phyloP scores from a whole-genome alignment of 257 asterid species.

The Solanum rostratum region DNA sequence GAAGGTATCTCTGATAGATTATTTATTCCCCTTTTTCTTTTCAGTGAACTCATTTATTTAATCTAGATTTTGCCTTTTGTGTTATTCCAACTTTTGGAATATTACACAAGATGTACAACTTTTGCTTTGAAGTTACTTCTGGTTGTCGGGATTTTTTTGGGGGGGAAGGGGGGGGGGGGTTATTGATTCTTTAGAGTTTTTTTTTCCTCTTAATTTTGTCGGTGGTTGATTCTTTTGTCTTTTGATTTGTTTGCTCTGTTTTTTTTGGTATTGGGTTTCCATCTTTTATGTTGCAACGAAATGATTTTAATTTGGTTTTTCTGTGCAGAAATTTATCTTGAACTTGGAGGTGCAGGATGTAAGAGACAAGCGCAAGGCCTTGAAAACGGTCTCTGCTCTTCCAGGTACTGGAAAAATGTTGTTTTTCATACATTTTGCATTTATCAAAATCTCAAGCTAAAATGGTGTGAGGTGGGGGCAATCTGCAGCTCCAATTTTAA shows the following conservation, averaged over 20 bases:
- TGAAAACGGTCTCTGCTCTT: conserved; percentile 67
- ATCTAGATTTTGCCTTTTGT: background rate
- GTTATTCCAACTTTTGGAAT: background rate
- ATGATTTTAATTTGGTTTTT: background rate
- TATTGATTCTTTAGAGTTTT: background rate
- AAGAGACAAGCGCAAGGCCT: conserved; percentile 64
- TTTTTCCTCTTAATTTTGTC: background rate
- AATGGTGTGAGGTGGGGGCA: background rate
- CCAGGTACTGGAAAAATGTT: conserved; percentile 31
- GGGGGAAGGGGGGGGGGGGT: no score
- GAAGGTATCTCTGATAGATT: background rate
- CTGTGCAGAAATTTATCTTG: conserved; percentile 53
- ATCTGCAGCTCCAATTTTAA: background rate
- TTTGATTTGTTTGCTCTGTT: background rate
- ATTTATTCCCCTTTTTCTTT: background rate
- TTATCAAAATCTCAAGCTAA: background rate
- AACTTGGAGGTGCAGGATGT: conserved; percentile 55
- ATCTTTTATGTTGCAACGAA: background rate
- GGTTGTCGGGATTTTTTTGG: background rate
- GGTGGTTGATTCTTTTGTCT: background rate
- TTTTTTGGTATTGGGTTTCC: background rate
- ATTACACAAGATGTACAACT: background rate
- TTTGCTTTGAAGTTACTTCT: background rate
- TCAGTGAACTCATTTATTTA: background rate
- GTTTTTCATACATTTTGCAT: background rate